These are phyloP conservation scores for Guadua angustifolia DNA, from an alignment of 176 grass and related monocot genomes.

Conservation along the genomic window DNA sequence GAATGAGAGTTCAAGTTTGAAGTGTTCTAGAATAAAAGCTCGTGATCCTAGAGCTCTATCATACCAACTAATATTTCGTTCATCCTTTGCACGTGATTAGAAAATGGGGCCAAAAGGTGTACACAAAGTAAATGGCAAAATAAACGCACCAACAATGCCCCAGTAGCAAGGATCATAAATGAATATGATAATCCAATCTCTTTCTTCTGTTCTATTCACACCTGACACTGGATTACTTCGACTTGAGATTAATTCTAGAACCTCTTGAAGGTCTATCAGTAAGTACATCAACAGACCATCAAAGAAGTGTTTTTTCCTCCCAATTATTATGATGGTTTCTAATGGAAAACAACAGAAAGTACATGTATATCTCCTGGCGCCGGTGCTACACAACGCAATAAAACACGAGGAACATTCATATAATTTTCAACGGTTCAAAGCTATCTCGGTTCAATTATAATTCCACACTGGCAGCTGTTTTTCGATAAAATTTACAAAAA, in stretches of 20 bases:
- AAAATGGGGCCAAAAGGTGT: not conserved
- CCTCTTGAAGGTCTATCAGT: not conserved
- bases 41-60: not conserved
- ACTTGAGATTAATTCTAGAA: not conserved
- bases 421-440: not conserved
- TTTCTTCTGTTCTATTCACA: not conserved
- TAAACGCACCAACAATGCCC: not conserved
- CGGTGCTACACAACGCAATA: not conserved
- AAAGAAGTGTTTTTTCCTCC: not conserved
- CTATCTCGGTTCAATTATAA: not conserved
- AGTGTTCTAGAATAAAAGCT: not conserved
- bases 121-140: not conserved
- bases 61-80: not conserved
- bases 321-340: not conserved
- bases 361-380: not conserved
- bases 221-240: not conserved
- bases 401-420: not conserved
- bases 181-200: not conserved
- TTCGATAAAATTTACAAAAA: not conserved
- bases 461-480: not conserved
- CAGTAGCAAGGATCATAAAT: not conserved
- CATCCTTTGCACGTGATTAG: not conserved
- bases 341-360: not conserved
- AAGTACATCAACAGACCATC: not conserved
- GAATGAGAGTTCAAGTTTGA: not conserved